Conservation (phyloP, 192 early-diverging fungal genomes). For the Tieghemiomyces parasiticus region DNA sequence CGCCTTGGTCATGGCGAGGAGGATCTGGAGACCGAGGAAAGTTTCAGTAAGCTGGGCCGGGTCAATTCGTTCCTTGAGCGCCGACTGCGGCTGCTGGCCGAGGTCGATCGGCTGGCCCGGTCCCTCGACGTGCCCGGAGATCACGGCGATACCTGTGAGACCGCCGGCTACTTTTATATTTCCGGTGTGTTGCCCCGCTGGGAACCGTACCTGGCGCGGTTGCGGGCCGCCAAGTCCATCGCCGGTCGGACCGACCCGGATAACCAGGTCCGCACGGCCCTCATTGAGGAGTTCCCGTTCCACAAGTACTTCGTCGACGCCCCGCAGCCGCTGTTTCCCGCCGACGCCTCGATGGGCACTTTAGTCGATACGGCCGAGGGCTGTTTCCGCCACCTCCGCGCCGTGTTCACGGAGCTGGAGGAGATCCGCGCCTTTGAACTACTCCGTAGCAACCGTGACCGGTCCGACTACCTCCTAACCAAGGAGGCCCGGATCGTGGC, state of each 20-base stretch:
- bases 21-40: constrained; percentile 62
- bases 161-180: constrained; percentile 75
- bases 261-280: constrained; percentile 19
- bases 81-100: constrained; percentile 49
- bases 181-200: constrained; percentile 64
- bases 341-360: constrained; percentile 28
- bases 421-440: constrained; percentile 93
- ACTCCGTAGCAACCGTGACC: constrained; percentile 55
- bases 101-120: constrained; percentile 64
- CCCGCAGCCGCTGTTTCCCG: constrained; percentile 53
- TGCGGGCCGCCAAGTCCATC: constrained; percentile 13
- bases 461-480: constrained; percentile 82
- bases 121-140: constrained; percentile 67
- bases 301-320: constrained; percentile 52
- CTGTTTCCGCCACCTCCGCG: constrained; percentile 67
- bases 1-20: constrained; percentile 92
- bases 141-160: constrained; percentile 85
- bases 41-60: constrained; percentile 86
- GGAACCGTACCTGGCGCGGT: constrained; percentile 40
- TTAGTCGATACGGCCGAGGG: constrained; percentile 47
- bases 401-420: constrained; percentile 75
- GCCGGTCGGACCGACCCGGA: constrained; percentile 12
- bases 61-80: constrained; percentile 83
- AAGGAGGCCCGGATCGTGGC: constrained; percentile 95
- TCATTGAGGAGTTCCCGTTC: constrained; percentile 64